Evolutionary conservation across 257 asterid species (phyloP).

Genomic region (Przewalskia tangutica): DNA sequence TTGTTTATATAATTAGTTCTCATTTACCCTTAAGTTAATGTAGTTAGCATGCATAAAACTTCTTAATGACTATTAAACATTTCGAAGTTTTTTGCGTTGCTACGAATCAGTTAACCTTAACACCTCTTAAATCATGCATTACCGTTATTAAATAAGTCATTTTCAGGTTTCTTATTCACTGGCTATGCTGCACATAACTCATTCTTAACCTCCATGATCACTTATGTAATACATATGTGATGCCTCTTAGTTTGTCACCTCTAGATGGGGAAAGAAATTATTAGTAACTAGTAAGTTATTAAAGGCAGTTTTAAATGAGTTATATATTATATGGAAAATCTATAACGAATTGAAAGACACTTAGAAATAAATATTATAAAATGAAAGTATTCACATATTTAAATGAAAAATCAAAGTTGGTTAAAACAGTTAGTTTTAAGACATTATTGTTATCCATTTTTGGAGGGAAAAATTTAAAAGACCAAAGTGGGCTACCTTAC

Average conservation of each 20-base stretch:
- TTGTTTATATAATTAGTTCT: too few species aligned
- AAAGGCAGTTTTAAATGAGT: neutral
- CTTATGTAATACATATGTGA: neutral
- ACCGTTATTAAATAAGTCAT: too few species aligned
- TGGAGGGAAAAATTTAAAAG: conserved; percentile 3
- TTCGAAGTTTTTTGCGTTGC: too few species aligned
- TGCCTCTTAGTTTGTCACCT: neutral
- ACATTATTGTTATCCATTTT: too few species aligned
- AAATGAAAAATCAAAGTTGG: neutral
- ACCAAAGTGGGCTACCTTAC: neutral
- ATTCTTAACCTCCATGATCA: neutral
- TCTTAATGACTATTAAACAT: too few species aligned
- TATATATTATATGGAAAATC: neutral
- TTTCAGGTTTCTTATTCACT: too few species aligned
- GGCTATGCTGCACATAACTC: too few species aligned
- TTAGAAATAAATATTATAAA: neutral
- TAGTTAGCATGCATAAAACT: too few species aligned
- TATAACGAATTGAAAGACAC: neutral
- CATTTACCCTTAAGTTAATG: too few species aligned
- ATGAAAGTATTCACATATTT: neutral
- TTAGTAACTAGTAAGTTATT: neutral
- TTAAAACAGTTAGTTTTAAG: neutral
- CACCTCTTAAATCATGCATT: too few species aligned
- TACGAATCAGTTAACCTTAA: too few species aligned
- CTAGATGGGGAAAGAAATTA: neutral